These are phyloP conservation scores for Turnera subulata DNA, from an alignment of 345 rosid species.

Conservation along the genomic window DNA sequence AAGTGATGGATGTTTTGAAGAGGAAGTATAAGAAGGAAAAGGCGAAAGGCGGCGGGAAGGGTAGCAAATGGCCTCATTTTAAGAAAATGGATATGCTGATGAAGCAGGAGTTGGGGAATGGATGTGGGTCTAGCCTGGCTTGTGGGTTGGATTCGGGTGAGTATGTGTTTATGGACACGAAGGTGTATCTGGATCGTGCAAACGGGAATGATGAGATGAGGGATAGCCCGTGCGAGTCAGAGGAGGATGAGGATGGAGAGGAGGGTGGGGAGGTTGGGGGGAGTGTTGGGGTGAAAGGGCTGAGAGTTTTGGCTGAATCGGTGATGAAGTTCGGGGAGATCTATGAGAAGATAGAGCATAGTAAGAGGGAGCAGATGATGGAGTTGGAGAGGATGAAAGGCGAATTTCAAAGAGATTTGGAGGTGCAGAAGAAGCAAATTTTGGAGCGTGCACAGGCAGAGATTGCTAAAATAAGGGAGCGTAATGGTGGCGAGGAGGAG, in stretches of 20 bases:
- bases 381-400: constrained; percentile 50
- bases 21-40: constrained; percentile 44
- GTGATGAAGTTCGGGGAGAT: constrained; percentile 50
- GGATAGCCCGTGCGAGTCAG: constrained; percentile 55
- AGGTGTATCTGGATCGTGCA: constrained; percentile 48
- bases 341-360: constrained; percentile 53
- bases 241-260: constrained; percentile 34
- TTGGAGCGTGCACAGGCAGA: constrained; percentile 45
- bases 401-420: constrained; percentile 45
- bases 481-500: constrained; percentile 14
- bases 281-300: constrained; percentile 18
- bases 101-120: constrained; percentile 19
- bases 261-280: constrained; percentile 14
- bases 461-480: constrained; percentile 47
- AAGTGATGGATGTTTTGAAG: constrained; percentile 42
- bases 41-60: constrained; percentile 27
- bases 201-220: constrained; percentile 58
- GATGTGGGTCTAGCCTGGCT: constrained; percentile 28
- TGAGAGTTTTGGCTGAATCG: constrained; percentile 46
- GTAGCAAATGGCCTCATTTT: constrained; percentile 41
- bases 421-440: constrained; percentile 53
- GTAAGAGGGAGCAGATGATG: constrained; percentile 58
- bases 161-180: constrained; percentile 45
- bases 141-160: constrained; percentile 64
- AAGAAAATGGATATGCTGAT: constrained; percentile 56